These are phyloP conservation scores for Phytophthora agathidicida DNA, from an alignment of 352 stramenopile genomes.

Conservation along the genomic window DNA sequence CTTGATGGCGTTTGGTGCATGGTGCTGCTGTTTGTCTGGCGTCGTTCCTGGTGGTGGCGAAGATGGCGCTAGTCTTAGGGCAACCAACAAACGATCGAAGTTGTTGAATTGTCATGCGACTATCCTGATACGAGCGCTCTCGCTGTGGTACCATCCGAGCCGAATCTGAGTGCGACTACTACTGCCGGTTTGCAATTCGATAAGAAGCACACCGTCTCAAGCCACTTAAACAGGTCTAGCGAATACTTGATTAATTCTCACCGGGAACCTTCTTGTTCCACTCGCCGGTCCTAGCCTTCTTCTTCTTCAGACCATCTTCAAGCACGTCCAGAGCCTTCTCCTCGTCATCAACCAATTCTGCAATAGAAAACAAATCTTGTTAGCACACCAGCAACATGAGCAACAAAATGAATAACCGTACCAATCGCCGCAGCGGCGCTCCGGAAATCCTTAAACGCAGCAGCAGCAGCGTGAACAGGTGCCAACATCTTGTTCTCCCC, in stretches of 20 bases:
- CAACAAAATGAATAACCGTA: constrained; percentile 25
- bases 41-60: too few relatives aligned
- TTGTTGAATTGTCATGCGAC: too few relatives aligned
- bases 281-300: constrained; percentile 68
- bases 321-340: constrained; percentile 60
- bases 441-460: constrained; percentile 50
- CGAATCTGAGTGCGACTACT: background rate
- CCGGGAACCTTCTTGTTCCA: constrained; percentile 46
- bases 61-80: too few relatives aligned
- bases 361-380: constrained; percentile 1
- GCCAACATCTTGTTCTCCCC: constrained; percentile 27
- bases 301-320: constrained; percentile 81
- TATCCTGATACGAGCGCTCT: too few relatives aligned
- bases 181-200: too few relatives aligned
- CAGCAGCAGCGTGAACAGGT: constrained; percentile 20
- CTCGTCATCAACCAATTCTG: constrained; percentile 57
- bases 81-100: too few relatives aligned
- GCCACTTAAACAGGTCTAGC: constrained; percentile 1
- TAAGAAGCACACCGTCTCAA: background rate
- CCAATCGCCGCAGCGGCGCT: constrained; percentile 56
- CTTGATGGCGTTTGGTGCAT: background rate
- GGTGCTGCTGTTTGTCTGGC: too few relatives aligned
- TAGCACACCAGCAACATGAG: constrained; percentile 6
- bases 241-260: constrained; percentile 29
- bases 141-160: too few relatives aligned